Conservation (phyloP, 2,329 filamentous ascomycete genomes). For the Stemphylium lycopersici region DNA sequence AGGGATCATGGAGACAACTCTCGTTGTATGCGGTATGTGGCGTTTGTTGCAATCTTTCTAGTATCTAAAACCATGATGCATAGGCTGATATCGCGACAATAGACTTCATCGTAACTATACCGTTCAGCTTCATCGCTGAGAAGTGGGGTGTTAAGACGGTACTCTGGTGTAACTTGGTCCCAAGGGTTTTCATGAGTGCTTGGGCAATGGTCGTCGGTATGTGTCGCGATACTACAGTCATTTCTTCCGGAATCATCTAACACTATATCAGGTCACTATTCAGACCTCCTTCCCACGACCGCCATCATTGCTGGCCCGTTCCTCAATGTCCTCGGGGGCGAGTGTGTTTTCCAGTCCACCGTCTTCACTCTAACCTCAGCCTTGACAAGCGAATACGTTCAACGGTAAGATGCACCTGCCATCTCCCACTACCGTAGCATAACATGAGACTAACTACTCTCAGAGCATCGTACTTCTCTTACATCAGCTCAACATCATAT, state of each 20-base stretch:
- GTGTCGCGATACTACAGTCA: slow-evolving; percentile 10
- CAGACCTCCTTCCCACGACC: slow-evolving; percentile 34
- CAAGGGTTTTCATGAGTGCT: slow-evolving; percentile 35
- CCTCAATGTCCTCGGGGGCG: slow-evolving; percentile 41
- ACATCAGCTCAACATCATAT: slow-evolving; percentile 43
- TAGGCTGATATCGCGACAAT: background rate
- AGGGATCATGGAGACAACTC: slow-evolving; percentile 51
- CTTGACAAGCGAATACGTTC: slow-evolving; percentile 39
- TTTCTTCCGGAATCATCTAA: background rate
- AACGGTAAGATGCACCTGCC: slow-evolving; percentile 25
- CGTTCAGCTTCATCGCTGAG: slow-evolving; percentile 44
- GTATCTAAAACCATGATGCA: background rate
- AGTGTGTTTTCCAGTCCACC: slow-evolving; percentile 47
- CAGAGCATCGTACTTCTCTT: slow-evolving; percentile 46
- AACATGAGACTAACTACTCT: background rate
- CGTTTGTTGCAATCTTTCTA: background rate
- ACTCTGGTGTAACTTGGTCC: slow-evolving; percentile 42
- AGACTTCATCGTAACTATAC: slow-evolving; percentile 46
- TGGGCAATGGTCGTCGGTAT: slow-evolving; percentile 43
- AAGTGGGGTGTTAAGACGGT: slow-evolving; percentile 36
- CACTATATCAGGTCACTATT: slow-evolving; percentile 29
- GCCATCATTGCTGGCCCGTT: slow-evolving; percentile 42
- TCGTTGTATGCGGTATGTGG: slow-evolving; percentile 44
- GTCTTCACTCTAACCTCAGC: slow-evolving; percentile 44
- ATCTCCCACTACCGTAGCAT: too few species aligned